phyloP scores from a whole-genome alignment of 1,139 yeast species.

The Candida mesenterica region DNA sequence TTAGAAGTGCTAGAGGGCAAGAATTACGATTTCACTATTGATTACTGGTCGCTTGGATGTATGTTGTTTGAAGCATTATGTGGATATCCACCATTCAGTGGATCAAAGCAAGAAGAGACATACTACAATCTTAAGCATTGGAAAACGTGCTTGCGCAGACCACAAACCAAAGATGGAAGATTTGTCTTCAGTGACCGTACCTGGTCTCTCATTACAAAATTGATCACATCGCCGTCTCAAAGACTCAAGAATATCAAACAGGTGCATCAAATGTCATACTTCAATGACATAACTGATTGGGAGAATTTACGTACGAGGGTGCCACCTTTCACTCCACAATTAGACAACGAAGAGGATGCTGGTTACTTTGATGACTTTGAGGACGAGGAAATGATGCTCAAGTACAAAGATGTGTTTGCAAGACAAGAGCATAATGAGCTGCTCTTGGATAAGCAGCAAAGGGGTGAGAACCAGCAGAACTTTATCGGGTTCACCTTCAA shows the following conservation, averaged over 20 bases:
- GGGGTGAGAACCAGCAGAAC: conserved; percentile 31
- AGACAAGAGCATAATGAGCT: conserved; percentile 83
- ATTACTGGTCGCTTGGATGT: conserved; percentile 98
- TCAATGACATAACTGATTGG: conserved; percentile 76
- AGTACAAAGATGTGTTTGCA: conserved; percentile 94
- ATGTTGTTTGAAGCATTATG: conserved; percentile 88
- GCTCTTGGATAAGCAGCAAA: conserved; percentile 50
- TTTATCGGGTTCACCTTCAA: conserved; percentile 96
- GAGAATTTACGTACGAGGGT: conserved; percentile 60
- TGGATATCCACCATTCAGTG: conserved; percentile 97
- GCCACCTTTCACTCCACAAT: conserved; percentile 96
- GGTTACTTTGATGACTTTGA: conserved; percentile 98
- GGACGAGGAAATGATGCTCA: conserved; percentile 95
- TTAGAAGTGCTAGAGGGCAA: conserved; percentile 93
- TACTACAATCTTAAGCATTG: conserved; percentile 91
- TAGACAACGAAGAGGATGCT: conserved; percentile 96
- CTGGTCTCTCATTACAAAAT: conserved; percentile 79
- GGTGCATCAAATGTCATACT: conserved; percentile 76
- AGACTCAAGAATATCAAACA: conserved; percentile 79
- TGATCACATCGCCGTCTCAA: conserved; percentile 76
- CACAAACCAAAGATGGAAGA: conserved; percentile 88
- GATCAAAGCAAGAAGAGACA: conserved; percentile 90
- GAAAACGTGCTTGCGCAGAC: conserved; percentile 85
- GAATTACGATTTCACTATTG: conserved; percentile 92
- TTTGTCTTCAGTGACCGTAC: conserved; percentile 95